These are phyloP conservation scores for Cryptosporidium bovis DNA, from an alignment of 169 alveolate genomes.

Conservation along the genomic window DNA sequence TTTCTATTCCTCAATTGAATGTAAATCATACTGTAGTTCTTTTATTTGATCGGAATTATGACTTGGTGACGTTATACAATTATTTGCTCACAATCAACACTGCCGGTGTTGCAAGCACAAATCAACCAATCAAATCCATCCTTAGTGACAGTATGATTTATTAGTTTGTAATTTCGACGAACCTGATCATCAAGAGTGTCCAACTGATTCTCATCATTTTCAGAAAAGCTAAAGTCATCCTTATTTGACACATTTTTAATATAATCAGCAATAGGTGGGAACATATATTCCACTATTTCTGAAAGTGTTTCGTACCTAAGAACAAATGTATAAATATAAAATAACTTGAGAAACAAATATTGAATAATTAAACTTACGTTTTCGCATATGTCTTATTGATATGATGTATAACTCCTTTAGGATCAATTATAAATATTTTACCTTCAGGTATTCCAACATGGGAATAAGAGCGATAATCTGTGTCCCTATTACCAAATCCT, in stretches of 20 bases:
- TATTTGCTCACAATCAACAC: constrained; percentile 52
- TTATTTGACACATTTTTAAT: constrained; percentile 11
- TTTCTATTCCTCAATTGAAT: neutral
- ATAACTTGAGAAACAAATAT: neutral
- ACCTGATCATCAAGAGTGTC: constrained; percentile 73
- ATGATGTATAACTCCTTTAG: constrained; percentile 89
- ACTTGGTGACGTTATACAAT: constrained; percentile 11
- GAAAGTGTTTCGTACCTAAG: constrained; percentile 80
- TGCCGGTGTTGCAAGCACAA: constrained; percentile 29
- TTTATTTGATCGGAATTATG: no score
- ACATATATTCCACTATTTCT: constrained; percentile 82
- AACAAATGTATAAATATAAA: neutral
- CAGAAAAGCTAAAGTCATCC: constrained; percentile 9
- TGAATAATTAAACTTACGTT: constrained; percentile 80
- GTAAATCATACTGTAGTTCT: neutral
- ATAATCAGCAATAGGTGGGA: constrained; percentile 75
- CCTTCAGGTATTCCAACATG: constrained; percentile 93
- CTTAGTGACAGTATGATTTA: constrained; percentile 45
- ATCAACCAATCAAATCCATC: constrained; percentile 51
- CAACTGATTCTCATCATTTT: constrained; percentile 63
- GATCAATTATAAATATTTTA: constrained; percentile 89
- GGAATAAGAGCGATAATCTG: constrained; percentile 91
- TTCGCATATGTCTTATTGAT: constrained; percentile 86
- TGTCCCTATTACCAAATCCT: constrained; percentile 98
- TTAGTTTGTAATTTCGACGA: constrained; percentile 69